Percentiles rank a stretch among this genome's conserved stretches.
Evolutionary conservation across 495 filamentous ascomycete genomes (phyloP).

Genomic region (Acidomyces sp.): DNA sequence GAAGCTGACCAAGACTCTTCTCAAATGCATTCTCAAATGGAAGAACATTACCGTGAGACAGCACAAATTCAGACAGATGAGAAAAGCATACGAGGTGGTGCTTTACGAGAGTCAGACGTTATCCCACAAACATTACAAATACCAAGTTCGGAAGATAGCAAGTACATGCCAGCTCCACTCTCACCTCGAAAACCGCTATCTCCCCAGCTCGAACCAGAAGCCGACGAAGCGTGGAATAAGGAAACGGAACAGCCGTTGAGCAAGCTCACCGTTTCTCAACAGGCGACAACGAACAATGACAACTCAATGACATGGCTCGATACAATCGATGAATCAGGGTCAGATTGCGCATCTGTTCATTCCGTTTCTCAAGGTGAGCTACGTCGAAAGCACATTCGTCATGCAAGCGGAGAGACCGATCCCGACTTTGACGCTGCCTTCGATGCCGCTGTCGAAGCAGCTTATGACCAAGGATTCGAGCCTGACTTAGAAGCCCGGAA

Average conservation of each 20-base stretch:
- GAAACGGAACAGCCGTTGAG: slow-evolving; percentile 11
- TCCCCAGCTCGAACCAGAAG: slow-evolving; percentile 11
- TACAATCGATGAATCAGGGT: slow-evolving; percentile 92
- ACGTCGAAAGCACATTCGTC: slow-evolving; percentile 51
- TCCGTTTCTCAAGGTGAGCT: slow-evolving; percentile 61
- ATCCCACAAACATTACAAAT: not conserved
- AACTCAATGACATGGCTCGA: slow-evolving; percentile 77
- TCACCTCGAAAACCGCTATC: slow-evolving; percentile 42
- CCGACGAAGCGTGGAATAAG: slow-evolving; percentile 13
- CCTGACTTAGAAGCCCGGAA: slow-evolving; percentile 42
- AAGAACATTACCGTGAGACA: not conserved
- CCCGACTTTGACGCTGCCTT: slow-evolving; percentile 91
- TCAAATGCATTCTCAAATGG: too few relatives aligned
- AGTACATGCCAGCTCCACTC: slow-evolving; percentile 48
- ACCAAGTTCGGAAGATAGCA: not conserved
- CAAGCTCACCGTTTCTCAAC: slow-evolving; percentile 15
- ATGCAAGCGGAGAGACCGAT: slow-evolving; percentile 62
- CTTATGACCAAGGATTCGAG: slow-evolving; percentile 87
- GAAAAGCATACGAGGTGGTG: not conserved
- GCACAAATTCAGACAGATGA: not conserved
- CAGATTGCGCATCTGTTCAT: slow-evolving; percentile 55
- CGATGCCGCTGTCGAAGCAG: slow-evolving; percentile 90
- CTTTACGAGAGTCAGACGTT: not conserved
- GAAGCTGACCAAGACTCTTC: slow-evolving; percentile 24
- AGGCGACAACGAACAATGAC: slow-evolving; percentile 3